Base-by-base conservation (phyloP, 1,284 basidiomycete genomes). In the Taiwanofungus camphoratus region DNA sequence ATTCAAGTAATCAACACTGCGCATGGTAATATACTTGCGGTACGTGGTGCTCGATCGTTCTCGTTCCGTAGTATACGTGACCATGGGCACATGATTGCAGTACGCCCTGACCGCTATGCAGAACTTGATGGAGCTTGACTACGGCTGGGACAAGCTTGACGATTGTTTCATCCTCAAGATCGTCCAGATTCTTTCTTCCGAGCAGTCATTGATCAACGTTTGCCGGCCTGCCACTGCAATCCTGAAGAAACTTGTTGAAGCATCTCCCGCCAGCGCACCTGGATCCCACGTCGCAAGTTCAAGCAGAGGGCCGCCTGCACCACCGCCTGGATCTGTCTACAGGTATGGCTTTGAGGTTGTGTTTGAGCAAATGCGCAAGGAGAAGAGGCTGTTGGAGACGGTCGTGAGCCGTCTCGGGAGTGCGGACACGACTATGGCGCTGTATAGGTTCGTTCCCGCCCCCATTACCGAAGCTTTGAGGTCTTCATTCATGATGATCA, bases 161-260 rank as follows among this genome's bases (percentile, higher is more conserved):
- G 72, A 79, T 39, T 61, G 62, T 11, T 91, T 95, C 62, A 87
- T 93, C 45, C 73, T 77, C 53, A 77, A 76, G 56, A 76, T 96
- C 32, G 89, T 95, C 19, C 75, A 82, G 52, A 87, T 94, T 48
- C 74, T 96, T 30, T 82, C 87, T 3, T 80, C 86, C 0, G 69
- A 83, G 13, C 72, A 77, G 39, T 81, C 86, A 32, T 76, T 83
- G n/a, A 82, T 94, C 70, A 99, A 99, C 53, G 87, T 98, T 51
- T 90, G 91, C 54, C 82, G 94, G n/a, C 94, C 94, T 9, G 92
- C 94, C 1, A 96, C 92, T n/a, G 84, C 88, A 34, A 93, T 95
- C 46, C 73, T 95, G 47, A 89, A 91, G 67, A 85, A 85, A 53
- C 76, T 94, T 15, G 88, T 93, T 19, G 86, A 89, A 58, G 87